A percentile compares a stretch with the other conserved stretches of the same genome.
Conservation (phyloP, 768 basidiomycete genomes). For the Paxillus ammoniavirescens region DNA sequence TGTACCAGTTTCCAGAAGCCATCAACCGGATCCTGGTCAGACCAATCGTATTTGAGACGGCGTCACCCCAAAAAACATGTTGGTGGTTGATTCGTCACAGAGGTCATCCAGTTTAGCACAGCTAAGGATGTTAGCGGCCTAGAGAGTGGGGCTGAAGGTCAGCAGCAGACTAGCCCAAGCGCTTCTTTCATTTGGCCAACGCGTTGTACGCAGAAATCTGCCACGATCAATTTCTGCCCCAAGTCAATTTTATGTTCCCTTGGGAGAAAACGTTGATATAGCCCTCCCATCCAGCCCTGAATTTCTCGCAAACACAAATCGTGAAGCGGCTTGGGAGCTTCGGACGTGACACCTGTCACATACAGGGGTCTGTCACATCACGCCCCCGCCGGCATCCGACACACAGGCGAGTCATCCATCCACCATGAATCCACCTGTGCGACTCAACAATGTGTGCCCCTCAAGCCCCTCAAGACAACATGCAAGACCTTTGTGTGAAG, state of each 20-base stretch:
- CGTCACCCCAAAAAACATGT: neutral
- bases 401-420: constrained; percentile 32
- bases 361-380: constrained; percentile 32
- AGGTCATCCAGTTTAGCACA: no score
- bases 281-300: neutral
- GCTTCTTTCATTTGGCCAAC: no score
- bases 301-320: neutral
- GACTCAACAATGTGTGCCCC: constrained; percentile 27
- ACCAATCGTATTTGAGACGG: constrained; percentile 15
- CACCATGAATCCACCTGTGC: constrained; percentile 23
- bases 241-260: no score
- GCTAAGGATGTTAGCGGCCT: no score
- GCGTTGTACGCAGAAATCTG: no score
- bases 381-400: neutral
- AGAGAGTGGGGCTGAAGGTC: no score
- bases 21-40: neutral
- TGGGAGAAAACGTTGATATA: no score
- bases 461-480: constrained; percentile 21
- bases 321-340: constrained; percentile 8
- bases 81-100: neutral
- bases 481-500: constrained; percentile 28
- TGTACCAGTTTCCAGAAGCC: neutral
- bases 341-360: constrained; percentile 23
- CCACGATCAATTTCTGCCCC: no score
- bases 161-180: no score